Conservation (phyloP, 2,329 filamentous ascomycete species). For the Lachnellula suecica region DNA sequence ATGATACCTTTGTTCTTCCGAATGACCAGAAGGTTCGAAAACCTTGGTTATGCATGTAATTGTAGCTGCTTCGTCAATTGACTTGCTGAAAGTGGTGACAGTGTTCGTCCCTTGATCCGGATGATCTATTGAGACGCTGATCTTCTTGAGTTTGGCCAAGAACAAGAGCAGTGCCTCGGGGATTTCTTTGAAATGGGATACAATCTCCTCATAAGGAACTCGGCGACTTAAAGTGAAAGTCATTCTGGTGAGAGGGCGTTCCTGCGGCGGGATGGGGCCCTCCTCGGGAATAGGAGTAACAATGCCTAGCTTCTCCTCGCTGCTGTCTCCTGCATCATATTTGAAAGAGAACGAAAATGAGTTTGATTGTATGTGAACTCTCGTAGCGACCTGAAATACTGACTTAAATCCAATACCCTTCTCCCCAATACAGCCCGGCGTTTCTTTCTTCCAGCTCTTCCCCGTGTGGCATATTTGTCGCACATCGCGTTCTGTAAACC, state of each 20-base stretch:
- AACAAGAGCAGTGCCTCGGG: slow-evolving; percentile 9
- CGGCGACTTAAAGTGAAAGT: slow-evolving; percentile 2
- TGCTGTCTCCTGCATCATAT: slow-evolving; percentile 2
- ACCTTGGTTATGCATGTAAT: neutral
- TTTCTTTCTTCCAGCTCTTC: slow-evolving; percentile 34
- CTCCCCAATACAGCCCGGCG: slow-evolving; percentile 32
- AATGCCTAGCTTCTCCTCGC: slow-evolving; percentile 8
- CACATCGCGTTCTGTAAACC: slow-evolving; percentile 37
- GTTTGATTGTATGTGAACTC: slow-evolving; percentile 32
- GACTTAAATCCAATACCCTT: slow-evolving; percentile 40
- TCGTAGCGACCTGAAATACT: slow-evolving; percentile 34
- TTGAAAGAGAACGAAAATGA: slow-evolving; percentile 13
- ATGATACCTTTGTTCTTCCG: neutral
- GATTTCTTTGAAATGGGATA: slow-evolving; percentile 7
- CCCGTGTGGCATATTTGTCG: slow-evolving; percentile 38
- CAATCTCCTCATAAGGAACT: slow-evolving; percentile 1
- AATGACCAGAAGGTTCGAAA: neutral
- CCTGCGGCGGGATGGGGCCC: slow-evolving; percentile 1
- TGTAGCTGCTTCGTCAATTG: neutral
- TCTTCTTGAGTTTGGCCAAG: slow-evolving; percentile 7
- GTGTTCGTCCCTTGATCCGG: neutral
- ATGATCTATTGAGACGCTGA: slow-evolving; percentile 2
- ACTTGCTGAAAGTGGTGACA: neutral
- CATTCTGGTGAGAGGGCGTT: slow-evolving; percentile 12
- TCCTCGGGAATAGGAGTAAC: slow-evolving; percentile 12